Evolutionary conservation across 352 stramenopile species (phyloP), one percentile per base, ranked within the genome.

Genomic region (Globisporangium canariense): DNA sequence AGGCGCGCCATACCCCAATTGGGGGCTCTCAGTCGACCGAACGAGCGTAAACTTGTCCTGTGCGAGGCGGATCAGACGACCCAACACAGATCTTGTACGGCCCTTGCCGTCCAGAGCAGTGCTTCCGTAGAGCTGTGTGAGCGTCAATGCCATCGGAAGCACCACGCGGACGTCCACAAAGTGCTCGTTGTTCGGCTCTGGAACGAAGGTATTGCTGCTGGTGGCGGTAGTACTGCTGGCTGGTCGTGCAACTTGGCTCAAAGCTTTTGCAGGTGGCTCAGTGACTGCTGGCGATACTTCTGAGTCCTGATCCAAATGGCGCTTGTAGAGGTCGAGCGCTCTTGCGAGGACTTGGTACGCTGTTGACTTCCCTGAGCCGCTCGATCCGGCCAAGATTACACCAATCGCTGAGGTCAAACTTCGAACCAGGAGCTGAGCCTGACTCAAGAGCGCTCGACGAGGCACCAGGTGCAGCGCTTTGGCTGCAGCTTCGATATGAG

Each of bases 41-140:
- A 50, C 43, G 20, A 53, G 52, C 0, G 47, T n/a, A 45, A 74
- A 70, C 8, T 51, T 20, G 8, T 84, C 69, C 55, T 86, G 71
- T 1, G 69, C 70, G 3, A 77, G 54, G 2, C 51, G 69, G 53
- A 83, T 66, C 1, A 81, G 34, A 5, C 75, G 64, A 4, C 69
- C 68, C 6, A 87, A 22, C 13, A 89, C 60, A 3, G 76, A 82
- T 13, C 67, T 74, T 0, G 76, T 73, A 4, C 66, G 61, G 0
- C 72, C 73, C 28, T 79, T 73, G 0, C 58, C 65, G 36, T 87
- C 76, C 7, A 66, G 66, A 0, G 64, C 71, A 0, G 70, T 69
- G 2, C 75, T 73, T 25, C 79, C 79, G 45, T 86, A 87, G 0
- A 89, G 65, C 57, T 86, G 79, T 4, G 71, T 70, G 5, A 77